A percentile compares a stretch with the other conserved stretches of the same genome.
Evolutionary conservation across 2,329 filamentous ascomycete species (phyloP).

Genomic region (Phoma sp.): DNA sequence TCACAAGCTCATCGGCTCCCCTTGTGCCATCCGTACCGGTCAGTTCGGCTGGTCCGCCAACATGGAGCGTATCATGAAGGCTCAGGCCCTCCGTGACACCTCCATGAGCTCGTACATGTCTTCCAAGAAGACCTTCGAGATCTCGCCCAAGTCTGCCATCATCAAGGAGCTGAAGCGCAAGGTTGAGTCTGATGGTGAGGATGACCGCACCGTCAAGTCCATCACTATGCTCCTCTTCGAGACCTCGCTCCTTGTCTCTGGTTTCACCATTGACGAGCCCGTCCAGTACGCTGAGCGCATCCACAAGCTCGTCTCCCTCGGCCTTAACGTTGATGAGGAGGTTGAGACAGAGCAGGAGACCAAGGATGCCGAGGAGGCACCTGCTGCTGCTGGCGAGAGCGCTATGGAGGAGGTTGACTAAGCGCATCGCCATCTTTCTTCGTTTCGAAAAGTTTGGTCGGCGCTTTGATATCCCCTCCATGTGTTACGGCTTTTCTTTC

Average conservation of each 20-base stretch:
- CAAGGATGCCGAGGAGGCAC: constrained; percentile 64
- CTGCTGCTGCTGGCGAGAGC: constrained; percentile 78
- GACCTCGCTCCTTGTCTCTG: constrained; percentile 97
- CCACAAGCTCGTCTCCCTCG: constrained; percentile 98
- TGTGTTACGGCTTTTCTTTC: constrained; percentile 48
- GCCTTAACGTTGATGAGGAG: constrained; percentile 96
- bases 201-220: constrained; percentile 98
- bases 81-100: constrained; percentile 98
- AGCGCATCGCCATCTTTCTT: constrained; percentile 33
- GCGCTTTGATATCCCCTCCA: constrained; percentile 51
- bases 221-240: constrained; percentile 99
- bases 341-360: constrained; percentile 72
- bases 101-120: constrained; percentile 99
- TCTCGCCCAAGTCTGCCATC: constrained; percentile 97
- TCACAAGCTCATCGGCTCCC: constrained; percentile 93
- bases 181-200: constrained; percentile 96
- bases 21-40: constrained; percentile 98
- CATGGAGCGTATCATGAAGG: constrained; percentile 99
- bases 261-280: constrained; percentile 99
- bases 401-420: constrained; percentile 99
- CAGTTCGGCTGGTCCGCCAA: constrained; percentile 99
- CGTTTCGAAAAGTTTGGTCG: constrained; percentile 48
- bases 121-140: constrained; percentile 99
- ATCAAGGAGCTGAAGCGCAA: constrained; percentile 99
- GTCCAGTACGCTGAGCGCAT: constrained; percentile 98